phyloP scores from a whole-genome alignment of 164 flowering plant genomes.

The Saururus chinensis region DNA sequence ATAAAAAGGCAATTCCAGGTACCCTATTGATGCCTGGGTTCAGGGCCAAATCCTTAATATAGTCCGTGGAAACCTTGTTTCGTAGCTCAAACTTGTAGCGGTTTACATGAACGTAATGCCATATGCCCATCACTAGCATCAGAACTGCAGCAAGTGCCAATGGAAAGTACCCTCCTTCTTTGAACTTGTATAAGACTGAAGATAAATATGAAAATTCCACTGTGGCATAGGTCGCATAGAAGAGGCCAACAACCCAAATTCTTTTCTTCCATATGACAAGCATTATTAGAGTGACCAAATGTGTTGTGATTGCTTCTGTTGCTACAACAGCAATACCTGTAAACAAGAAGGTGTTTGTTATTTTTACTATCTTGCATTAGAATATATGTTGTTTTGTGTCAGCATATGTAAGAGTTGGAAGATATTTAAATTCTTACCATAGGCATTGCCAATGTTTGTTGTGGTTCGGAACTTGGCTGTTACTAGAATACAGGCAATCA shows the following conservation, averaged over 20 bases:
- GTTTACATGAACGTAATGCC: constrained; percentile 54
- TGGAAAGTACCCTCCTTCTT: constrained; percentile 60
- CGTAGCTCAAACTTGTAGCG: constrained; percentile 49
- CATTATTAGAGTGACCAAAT: constrained; percentile 50
- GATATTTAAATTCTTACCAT: constrained; percentile 21
- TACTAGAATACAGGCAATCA: constrained; percentile 49
- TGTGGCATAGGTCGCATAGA: constrained; percentile 24
- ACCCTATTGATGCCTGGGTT: constrained; percentile 30
- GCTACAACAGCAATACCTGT: constrained; percentile 74
- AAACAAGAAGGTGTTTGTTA: neutral
- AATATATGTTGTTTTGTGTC: too few species aligned
- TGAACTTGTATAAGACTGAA: constrained; percentile 45
- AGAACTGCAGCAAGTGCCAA: constrained; percentile 37
- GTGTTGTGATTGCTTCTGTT: constrained; percentile 56
- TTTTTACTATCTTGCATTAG: too few species aligned
- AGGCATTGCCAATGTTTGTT: constrained; percentile 48
- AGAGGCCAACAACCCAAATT: constrained; percentile 30
- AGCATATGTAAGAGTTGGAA: neutral
- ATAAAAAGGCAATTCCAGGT: constrained; percentile 60
- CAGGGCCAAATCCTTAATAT: constrained; percentile 23
- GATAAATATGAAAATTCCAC: constrained; percentile 34
- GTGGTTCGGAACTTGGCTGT: constrained; percentile 40
- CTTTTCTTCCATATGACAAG: constrained; percentile 56
- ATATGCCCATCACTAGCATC: constrained; percentile 43
- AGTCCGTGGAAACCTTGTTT: constrained; percentile 47